Base-by-base conservation (phyloP, 108 stramenopile species). In the Cyclostephanos invisitatus region DNA sequence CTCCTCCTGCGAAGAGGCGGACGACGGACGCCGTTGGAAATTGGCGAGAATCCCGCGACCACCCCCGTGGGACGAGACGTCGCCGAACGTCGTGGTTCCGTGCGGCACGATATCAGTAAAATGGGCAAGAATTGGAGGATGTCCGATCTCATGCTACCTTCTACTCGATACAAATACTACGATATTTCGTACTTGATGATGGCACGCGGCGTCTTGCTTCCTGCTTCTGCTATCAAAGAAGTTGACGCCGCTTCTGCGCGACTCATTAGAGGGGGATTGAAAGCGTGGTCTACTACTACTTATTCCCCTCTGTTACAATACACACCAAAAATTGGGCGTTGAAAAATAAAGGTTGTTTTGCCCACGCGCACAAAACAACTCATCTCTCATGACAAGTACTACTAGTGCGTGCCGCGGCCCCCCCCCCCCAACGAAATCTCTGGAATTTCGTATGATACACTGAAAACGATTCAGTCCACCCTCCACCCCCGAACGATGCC, bases 111-210 rank as follows among this genome's bases (percentile, higher is more conserved):
- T 37, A 38, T 37, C 36, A 20, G 29, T 20, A 61, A n/a, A 2
- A 61, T 61, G 22, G n/a, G 21, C 60, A 38, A 61, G 18, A 36
- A 37, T n/a, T 22, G 4, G 27, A 57, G 15, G 56, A 35, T 24
- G 25, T 14, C 36, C 18, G 37, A 61, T 40, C 37, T 61, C 60
- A 61, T 61, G n/a, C n/a, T n/a, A n/a, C n/a, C n/a, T n/a, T n/a
- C n/a, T n/a, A n/a, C n/a, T n/a, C n/a, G n/a, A n/a, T n/a, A n/a
- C n/a, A n/a, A n/a, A n/a, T n/a, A n/a, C n/a, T n/a, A n/a, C n/a
- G n/a, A n/a, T n/a, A n/a, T n/a, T n/a, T n/a, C n/a, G n/a, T n/a
- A n/a, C n/a, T n/a, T n/a, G n/a, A n/a, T n/a, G n/a, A n/a, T n/a
- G n/a, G n/a, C n/a, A n/a, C n/a, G n/a, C n/a, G n/a, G n/a, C n/a